Evolutionary conservation across 2,329 filamentous ascomycete genomes (phyloP).

Genomic region (Arthroderma uncinatum): DNA sequence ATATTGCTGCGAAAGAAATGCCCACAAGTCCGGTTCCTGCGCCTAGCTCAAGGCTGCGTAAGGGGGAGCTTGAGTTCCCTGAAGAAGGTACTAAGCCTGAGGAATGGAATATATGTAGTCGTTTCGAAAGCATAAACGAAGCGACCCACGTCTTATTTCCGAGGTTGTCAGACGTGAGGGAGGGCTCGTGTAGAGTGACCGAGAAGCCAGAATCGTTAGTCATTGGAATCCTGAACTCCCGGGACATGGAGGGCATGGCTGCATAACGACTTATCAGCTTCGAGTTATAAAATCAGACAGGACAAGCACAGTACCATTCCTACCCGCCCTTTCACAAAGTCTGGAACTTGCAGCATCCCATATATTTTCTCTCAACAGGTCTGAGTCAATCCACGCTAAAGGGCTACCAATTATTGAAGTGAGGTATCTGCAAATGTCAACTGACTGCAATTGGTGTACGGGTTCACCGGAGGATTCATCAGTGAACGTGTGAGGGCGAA

Average conservation of each 20-base stretch:
- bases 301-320: conserved; percentile 42
- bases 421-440: conserved; percentile 36
- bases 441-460: conserved; percentile 26
- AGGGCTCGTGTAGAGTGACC: conserved; percentile 70
- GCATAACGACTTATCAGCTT: conserved; percentile 8
- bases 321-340: conserved; percentile 75
- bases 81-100: conserved; percentile 24
- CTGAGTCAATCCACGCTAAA: conserved; percentile 36
- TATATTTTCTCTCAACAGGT: conserved; percentile 33
- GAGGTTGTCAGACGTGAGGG: conserved; percentile 74
- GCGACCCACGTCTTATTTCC: conserved; percentile 95
- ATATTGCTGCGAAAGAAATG: conserved; percentile 65
- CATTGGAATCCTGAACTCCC: conserved; percentile 48
- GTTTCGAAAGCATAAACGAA: conserved; percentile 70
- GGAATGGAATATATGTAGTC: conserved; percentile 43
- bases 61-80: conserved; percentile 17
- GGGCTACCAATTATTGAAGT: conserved; percentile 38
- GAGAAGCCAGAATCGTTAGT: conserved; percentile 41
- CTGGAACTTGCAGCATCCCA: conserved; percentile 72
- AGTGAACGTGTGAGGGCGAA: conserved; percentile 48
- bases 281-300: background rate
- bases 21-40: conserved; percentile 88
- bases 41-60: conserved; percentile 62
- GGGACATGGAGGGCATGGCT: conserved; percentile 53
- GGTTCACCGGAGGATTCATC: conserved; percentile 21